A percentile compares a stretch with the other conserved stretches of the same genome.
Conservation (phyloP, 2,329 filamentous ascomycete species). For the Arthroderma sp. region DNA sequence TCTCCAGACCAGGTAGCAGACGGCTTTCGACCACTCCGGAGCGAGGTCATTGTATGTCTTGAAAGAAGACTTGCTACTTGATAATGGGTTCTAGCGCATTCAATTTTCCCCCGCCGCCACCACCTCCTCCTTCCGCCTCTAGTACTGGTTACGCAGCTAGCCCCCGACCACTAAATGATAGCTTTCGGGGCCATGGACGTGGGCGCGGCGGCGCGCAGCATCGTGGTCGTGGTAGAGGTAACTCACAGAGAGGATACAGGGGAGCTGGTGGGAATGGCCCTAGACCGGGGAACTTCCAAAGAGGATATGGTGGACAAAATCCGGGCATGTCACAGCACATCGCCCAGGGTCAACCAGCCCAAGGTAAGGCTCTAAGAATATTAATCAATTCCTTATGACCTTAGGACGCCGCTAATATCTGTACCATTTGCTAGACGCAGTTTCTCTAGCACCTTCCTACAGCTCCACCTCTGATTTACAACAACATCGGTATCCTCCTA, state of each 20-base stretch:
- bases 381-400: no score
- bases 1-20: no score
- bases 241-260: conserved; percentile 20
- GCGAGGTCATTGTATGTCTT: no score
- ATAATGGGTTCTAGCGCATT: conserved; percentile 31
- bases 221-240: conserved; percentile 16
- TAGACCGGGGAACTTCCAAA: conserved; percentile 7
- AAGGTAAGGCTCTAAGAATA: no score
- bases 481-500: conserved; percentile 15
- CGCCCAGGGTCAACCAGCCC: no score
- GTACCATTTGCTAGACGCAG: no score
- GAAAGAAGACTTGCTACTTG: no score
- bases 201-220: conserved; percentile 4
- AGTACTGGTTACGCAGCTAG: no score
- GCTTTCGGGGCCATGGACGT: conserved; percentile 2
- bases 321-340: no score
- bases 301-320: no score
- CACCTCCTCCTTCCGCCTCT: conserved; percentile 24
- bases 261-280: conserved; percentile 16
- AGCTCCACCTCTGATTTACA: conserved; percentile 7
- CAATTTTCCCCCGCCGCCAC: conserved; percentile 34
- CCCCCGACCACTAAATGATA: not conserved
- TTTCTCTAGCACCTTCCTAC: conserved; percentile 3
- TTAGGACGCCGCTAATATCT: no score
- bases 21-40: no score